phyloP scores from a whole-genome alignment of 805 yeast genomes.

The Kazachstania africana region DNA sequence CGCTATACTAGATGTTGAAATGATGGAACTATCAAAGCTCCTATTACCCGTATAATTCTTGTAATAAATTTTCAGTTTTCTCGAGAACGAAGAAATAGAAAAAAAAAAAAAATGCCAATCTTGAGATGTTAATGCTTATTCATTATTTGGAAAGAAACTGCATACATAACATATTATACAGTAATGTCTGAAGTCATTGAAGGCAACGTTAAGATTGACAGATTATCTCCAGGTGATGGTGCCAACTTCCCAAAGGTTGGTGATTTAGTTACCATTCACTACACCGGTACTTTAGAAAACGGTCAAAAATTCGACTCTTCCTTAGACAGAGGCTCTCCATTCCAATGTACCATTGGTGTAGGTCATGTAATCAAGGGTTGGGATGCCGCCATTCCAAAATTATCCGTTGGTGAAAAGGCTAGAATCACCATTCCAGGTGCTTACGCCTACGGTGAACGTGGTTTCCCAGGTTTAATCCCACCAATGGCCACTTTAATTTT shows the following conservation, averaged over 20 bases:
- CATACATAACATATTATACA: slow-evolving; percentile 1
- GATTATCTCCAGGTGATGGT: slow-evolving; percentile 58
- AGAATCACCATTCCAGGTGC: slow-evolving; percentile 84
- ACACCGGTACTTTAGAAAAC: slow-evolving; percentile 88
- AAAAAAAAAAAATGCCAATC: not conserved
- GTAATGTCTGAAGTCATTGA: slow-evolving; percentile 29
- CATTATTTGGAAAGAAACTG: not conserved
- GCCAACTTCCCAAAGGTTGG: slow-evolving; percentile 76
- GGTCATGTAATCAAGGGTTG: slow-evolving; percentile 96
- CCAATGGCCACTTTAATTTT: slow-evolving; percentile 89
- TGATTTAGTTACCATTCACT: slow-evolving; percentile 86
- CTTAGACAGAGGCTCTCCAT: slow-evolving; percentile 88
- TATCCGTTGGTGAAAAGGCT: slow-evolving; percentile 89
- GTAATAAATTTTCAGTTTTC: not conserved
- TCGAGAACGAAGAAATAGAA: not conserved
- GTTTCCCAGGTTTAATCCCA: slow-evolving; percentile 94
- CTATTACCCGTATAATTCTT: too few relatives aligned
- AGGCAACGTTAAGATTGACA: slow-evolving; percentile 30
- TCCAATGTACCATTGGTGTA: slow-evolving; percentile 88
- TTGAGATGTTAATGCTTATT: not conserved
- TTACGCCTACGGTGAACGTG: slow-evolving; percentile 89
- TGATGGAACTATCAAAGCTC: too few relatives aligned
- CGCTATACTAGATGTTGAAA: too few relatives aligned
- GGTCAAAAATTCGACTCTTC: slow-evolving; percentile 96
- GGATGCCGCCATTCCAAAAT: slow-evolving; percentile 89